Percentiles rank a stretch among this genome's conserved stretches.
Evolutionary conservation across 148 eudicot species (phyloP).

Genomic region (Vaccinium corymbosum): DNA sequence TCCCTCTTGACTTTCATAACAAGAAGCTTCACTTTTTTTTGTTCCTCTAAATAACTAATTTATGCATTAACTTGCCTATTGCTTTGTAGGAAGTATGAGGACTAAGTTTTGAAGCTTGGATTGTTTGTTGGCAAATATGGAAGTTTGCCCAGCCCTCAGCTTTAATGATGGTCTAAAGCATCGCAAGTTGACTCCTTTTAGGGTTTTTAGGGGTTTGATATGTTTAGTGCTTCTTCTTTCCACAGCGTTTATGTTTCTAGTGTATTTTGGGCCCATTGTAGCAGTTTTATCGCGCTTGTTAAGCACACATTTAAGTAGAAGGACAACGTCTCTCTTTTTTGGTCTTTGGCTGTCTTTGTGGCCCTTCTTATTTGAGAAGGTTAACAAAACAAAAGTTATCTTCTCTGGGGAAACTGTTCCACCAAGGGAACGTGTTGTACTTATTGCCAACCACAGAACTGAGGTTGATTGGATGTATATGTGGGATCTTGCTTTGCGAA

Average conservation of each 20-base stretch:
- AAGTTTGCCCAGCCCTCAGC: conserved; percentile 41
- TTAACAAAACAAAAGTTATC: conserved; percentile 60
- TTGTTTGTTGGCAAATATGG: conserved; percentile 38
- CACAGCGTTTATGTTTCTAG: conserved; percentile 58
- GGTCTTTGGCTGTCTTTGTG: conserved; percentile 72
- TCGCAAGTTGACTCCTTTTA: conserved; percentile 50
- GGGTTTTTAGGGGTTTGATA: conserved; percentile 57
- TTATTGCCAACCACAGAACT: conserved; percentile 79
- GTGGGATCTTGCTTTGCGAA: conserved; percentile 74
- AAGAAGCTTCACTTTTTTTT: background rate
- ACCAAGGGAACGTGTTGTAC: conserved; percentile 55
- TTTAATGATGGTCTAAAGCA: conserved; percentile 34
- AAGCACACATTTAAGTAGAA: conserved; percentile 62
- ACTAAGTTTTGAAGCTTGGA: conserved; percentile 17
- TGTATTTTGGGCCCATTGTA: conserved; percentile 44
- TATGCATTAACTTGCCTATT: background rate
- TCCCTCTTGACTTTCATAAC: background rate
- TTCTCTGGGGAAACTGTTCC: conserved; percentile 70
- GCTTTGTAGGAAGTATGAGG: conserved; percentile 14
- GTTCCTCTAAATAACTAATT: background rate
- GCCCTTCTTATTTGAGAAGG: conserved; percentile 80
- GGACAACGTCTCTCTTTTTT: conserved; percentile 41
- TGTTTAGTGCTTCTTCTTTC: conserved; percentile 57
- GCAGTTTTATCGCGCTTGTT: conserved; percentile 42
- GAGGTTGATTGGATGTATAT: conserved; percentile 92